Evolutionary conservation across 2,329 filamentous ascomycete genomes (phyloP).

Genomic region (Thelonectria rubi): DNA sequence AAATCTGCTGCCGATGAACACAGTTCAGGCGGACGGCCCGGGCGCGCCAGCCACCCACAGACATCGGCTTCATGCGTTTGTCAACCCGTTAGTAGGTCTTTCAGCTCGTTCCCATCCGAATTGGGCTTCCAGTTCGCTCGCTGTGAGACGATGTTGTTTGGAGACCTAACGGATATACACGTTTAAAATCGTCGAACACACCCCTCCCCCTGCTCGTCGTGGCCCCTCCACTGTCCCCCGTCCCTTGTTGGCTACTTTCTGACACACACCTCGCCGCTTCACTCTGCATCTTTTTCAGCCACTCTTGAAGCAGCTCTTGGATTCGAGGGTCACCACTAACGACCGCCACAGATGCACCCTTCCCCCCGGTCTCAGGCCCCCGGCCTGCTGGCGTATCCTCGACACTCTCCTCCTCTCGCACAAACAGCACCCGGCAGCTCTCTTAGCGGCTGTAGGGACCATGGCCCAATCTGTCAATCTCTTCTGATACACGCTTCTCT

Average conservation of each 20-base stretch:
- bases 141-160: slow-evolving; percentile 3
- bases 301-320: slow-evolving; percentile 31
- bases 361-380: slow-evolving; percentile 13
- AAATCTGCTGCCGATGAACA: slow-evolving; percentile 16
- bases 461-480: slow-evolving; percentile 44
- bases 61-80: slow-evolving; percentile 6
- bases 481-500: slow-evolving; percentile 54
- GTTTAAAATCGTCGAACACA: slow-evolving; percentile 16
- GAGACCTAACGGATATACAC: slow-evolving; percentile 10
- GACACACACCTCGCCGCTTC: slow-evolving; percentile 29
- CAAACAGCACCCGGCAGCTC: too few species aligned
- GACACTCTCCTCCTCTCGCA: not conserved
- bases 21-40: not conserved
- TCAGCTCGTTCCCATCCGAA: not conserved
- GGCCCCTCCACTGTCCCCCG: slow-evolving; percentile 39
- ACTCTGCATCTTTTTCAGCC: slow-evolving; percentile 32
- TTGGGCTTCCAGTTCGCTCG: slow-evolving; percentile 9
- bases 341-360: slow-evolving; percentile 15
- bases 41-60: slow-evolving; percentile 17
- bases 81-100: not conserved
- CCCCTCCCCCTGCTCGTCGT: slow-evolving; percentile 35
- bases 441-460: slow-evolving; percentile 16
- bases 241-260: slow-evolving; percentile 39
- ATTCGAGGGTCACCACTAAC: slow-evolving; percentile 21
- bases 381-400: slow-evolving; percentile 6